These are phyloP conservation scores for Crithidia bombi DNA, from an alignment of 208 protist genomes.

Conservation along the genomic window DNA sequence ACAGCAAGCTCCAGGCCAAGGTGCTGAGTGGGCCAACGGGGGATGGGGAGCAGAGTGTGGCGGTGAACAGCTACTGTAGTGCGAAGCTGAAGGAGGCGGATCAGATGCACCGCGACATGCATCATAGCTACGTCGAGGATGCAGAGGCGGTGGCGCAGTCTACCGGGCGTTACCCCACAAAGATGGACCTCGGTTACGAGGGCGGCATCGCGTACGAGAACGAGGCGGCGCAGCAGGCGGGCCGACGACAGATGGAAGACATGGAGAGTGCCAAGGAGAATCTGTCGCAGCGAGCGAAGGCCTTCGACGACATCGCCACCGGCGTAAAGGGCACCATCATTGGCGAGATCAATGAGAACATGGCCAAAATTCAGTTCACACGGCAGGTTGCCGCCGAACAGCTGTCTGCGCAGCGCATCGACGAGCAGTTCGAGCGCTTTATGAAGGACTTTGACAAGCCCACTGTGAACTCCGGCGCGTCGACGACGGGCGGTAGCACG, in stretches of 20 bases:
- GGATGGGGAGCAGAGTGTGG: conserved; percentile 60
- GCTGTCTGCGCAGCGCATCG: conserved; percentile 70
- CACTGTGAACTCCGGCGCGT: conserved; percentile 2
- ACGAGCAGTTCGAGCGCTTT: conserved; percentile 92
- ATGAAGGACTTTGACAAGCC: conserved; percentile 76
- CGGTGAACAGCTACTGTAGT: conserved; percentile 83
- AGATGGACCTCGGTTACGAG: conserved; percentile 91
- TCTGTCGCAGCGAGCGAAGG: conserved; percentile 35
- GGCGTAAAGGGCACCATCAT: conserved; percentile 34
- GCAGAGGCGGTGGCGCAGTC: conserved; percentile 47
- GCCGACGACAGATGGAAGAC: conserved; percentile 59
- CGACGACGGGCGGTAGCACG: conserved; percentile 6
- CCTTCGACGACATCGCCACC: conserved; percentile 27
- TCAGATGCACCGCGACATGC: conserved; percentile 68
- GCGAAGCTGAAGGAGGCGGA: conserved; percentile 81
- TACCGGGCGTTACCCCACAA: conserved; percentile 66
- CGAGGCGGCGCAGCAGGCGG: conserved; percentile 43
- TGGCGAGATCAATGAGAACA: conserved; percentile 79
- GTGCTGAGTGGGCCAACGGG: conserved; percentile 50
- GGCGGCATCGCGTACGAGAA: conserved; percentile 65
- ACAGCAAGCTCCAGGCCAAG: conserved; percentile 73
- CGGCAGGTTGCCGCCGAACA: conserved; percentile 70
- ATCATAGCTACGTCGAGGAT: conserved; percentile 79
- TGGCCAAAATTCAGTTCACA: conserved; percentile 83
- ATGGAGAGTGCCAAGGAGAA: conserved; percentile 39